These are phyloP conservation scores for Casuarina cunninghamiana DNA, from an alignment of 306 rosid species.

Conservation along the genomic window DNA sequence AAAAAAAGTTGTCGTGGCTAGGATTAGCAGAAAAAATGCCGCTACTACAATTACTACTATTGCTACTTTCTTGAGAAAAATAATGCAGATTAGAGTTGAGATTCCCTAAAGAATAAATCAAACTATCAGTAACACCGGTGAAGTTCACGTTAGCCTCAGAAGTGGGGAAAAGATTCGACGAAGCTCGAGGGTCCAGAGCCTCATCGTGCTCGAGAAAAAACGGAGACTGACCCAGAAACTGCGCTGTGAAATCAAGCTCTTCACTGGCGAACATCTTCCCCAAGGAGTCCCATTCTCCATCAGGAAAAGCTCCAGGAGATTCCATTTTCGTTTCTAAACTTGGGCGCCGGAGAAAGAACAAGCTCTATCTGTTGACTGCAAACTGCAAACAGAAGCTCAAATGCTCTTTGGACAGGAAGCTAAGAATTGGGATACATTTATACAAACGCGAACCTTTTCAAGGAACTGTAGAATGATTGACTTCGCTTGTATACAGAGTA, in stretches of 20 bases:
- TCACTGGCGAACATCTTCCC: conserved; percentile 47
- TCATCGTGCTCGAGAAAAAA: conserved; percentile 36
- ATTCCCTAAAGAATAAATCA: conserved; percentile 51
- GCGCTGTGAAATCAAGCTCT: conserved; percentile 50
- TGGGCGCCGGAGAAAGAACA: no score
- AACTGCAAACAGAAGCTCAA: conserved; percentile 19
- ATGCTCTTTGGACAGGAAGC: conserved; percentile 35
- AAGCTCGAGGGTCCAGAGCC: conserved; percentile 40
- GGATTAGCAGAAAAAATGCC: conserved; percentile 31
- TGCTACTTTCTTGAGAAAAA: conserved; percentile 55
- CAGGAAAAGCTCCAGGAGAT: conserved; percentile 54
- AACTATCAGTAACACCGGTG: conserved; percentile 30
- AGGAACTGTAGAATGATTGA: conserved; percentile 45
- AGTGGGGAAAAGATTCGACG: conserved; percentile 31
- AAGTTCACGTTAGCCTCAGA: conserved; percentile 21
- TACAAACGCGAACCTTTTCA: conserved; percentile 30
- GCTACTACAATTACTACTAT: conserved; percentile 34
- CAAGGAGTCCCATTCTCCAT: conserved; percentile 72
- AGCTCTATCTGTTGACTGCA: neutral
- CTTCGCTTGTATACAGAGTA: conserved; percentile 38
- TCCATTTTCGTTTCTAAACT: conserved; percentile 48
- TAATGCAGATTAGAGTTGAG: conserved; percentile 42
- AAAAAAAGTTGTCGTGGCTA: conserved; percentile 30
- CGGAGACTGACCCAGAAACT: conserved; percentile 48
- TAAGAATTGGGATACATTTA: conserved; percentile 33